These are phyloP conservation scores for Lentinula sp. DNA, from an alignment of 768 basidiomycete species.

Conservation along the genomic window DNA sequence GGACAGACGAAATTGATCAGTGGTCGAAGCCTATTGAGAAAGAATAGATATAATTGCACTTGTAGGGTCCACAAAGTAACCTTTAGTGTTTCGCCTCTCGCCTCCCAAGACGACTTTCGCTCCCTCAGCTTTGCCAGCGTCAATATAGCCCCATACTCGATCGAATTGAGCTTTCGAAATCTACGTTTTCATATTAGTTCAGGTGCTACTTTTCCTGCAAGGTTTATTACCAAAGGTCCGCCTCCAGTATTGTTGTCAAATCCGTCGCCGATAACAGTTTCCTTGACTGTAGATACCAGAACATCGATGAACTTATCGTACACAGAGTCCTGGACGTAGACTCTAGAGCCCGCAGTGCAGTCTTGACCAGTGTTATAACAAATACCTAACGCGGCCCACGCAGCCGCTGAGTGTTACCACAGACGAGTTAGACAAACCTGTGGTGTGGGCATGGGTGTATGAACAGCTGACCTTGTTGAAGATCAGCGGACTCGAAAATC, in stretches of 20 bases:
- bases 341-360: constrained; percentile 87
- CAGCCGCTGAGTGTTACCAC: constrained; percentile 50
- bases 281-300: constrained; percentile 61
- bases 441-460: too few relatives aligned
- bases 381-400: constrained; percentile 82
- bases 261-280: constrained; percentile 72
- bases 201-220: not conserved
- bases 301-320: constrained; percentile 79
- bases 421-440: not conserved
- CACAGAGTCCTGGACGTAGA: constrained; percentile 83
- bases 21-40: not conserved
- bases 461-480: constrained; percentile 68
- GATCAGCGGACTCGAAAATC: constrained; percentile 85
- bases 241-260: constrained; percentile 69
- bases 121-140: constrained; percentile 77
- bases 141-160: constrained; percentile 83
- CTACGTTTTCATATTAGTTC: constrained; percentile 26
- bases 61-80: constrained; percentile 88
- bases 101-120: constrained; percentile 81
- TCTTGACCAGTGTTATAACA: constrained; percentile 90
- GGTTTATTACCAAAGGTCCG: constrained; percentile 66
- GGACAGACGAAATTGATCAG: not conserved
- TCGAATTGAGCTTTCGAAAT: constrained; percentile 84
- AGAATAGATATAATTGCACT: constrained; percentile 37
- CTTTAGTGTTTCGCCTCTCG: constrained; percentile 64